phyloP scores from a whole-genome alignment of 202 grass and related monocot species.

The Digitaria exilis region DNA sequence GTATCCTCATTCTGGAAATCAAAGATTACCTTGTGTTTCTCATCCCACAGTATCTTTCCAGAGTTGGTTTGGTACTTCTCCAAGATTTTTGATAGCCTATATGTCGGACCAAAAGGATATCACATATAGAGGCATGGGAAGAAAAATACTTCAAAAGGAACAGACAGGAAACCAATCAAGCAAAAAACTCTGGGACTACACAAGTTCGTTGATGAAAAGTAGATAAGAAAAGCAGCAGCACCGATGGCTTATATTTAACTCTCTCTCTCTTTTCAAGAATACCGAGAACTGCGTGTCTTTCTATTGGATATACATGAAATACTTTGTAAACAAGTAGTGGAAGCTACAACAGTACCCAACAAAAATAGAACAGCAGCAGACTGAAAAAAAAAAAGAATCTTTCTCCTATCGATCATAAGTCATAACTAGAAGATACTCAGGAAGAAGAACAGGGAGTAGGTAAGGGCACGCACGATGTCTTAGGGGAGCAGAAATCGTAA shows the following conservation, averaged over 20 bases:
- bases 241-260: not conserved
- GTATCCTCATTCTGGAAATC: not conserved
- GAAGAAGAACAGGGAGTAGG: not conserved
- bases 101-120: slow-evolving; percentile 17
- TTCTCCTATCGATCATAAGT: not conserved
- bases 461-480: slow-evolving; percentile 45
- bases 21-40: slow-evolving; percentile 78
- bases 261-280: too few relatives aligned
- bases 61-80: slow-evolving; percentile 94
- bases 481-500: slow-evolving; percentile 72
- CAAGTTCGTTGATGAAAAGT: not conserved
- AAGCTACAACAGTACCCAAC: not conserved
- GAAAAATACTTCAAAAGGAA: not conserved
- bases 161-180: not conserved
- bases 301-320: too few relatives aligned
- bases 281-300: too few relatives aligned
- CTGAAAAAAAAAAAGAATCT: not conserved
- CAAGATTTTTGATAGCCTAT: slow-evolving; percentile 81
- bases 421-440: not conserved
- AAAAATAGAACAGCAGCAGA: not conserved
- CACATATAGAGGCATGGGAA: not conserved
- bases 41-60: slow-evolving; percentile 81
- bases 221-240: not conserved
- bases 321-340: not conserved
- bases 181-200: slow-evolving; percentile 9